Evolutionary conservation across 805 yeast genomes (phyloP), one percentile per base, ranked within the genome.

Genomic region (Yamadazyma phyllophila): DNA sequence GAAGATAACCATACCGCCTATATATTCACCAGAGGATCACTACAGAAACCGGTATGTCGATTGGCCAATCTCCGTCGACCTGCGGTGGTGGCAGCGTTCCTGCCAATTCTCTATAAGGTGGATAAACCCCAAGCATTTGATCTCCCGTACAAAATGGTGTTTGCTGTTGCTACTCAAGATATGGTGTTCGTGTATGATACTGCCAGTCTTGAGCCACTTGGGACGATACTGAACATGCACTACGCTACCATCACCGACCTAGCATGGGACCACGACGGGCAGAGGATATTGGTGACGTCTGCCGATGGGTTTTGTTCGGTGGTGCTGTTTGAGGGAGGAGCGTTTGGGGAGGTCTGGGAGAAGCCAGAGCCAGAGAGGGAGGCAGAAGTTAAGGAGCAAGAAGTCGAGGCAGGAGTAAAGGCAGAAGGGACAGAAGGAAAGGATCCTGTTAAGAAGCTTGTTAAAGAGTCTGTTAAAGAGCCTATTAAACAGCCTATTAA

Each of bases 91-190:
- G 78, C 89, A 10, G 66, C 85, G 12, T 94, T 94, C 63, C 84
- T 83, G 32, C 96, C 96, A 0, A 65, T 77, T 2, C 59, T 75
- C 30, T 91, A 83, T 60, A 66, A 70, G 45, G 63, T 73, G 30
- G 54, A 33, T 2, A 6, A 41, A 4, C 4, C 26, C 6, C 63
- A 70, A 1, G 75, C 74, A 11, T 76, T 88, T 49, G 64, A 70
- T 4, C 63, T 91, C 37, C 85, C 88, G 1, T 90, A 94, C 58
- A 78, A 89, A 50, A 78, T 94, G 81, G 67, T 92, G 0, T 91
- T 86, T 67, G 98, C 97, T 0, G 85, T 94, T 14, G 98, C 97
- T 0, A 91, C 97, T 0, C 90, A 88, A 46, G 96, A 88, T 60
- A 77, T 91, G 11, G 85, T 94, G 10, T 58, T 85, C 7, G 67